Base-by-base conservation (phyloP, 2,329 filamentous ascomycete species). In the Ustulina deusta region DNA sequence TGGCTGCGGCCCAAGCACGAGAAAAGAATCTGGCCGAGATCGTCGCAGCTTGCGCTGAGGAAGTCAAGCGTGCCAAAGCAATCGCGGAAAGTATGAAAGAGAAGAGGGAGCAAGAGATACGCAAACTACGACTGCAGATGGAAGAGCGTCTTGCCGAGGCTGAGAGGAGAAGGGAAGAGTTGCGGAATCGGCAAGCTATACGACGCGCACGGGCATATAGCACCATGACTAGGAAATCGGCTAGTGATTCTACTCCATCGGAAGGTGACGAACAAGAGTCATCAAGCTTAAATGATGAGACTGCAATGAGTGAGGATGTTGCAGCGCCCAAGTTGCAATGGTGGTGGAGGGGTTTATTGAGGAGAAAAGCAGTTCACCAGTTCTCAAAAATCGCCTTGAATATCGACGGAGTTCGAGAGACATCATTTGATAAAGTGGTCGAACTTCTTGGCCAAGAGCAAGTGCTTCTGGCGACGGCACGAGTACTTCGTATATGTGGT, bases 1-100 rank as follows among this genome's bases (percentile, higher is more conserved):
- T 94, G 66, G 93, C 93, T 6, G 93, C 92, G 5, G 89, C 93
- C 69, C 87, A 93, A 71, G 91, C 92, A 0, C 87, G 93, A 65
- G 91, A 95, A 81, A 91, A 91, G 73, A 93, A 94, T 73, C 81
- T 96, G 20, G 92, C 91, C 9, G 92, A 94, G 78, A 94, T 95
- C 49, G 91, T 93, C 3, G 91, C 92, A 56, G 86, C 89, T 68
- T 95, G 93, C 76, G 93, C 93, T 22, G 92, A 94, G 78, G 93
- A 96, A 77, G 93, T 96, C 17, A 90, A 91, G 76, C 87, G 92
- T 71, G 92, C 92, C 60, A 95, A 95, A 83, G 90, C 91, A 58
- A 86, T 94, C n/a, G 92, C 92, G 15, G 92, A 93, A 78, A 90
- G 87, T 65, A 93, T 92, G 83, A 94, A 93, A 79, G 91, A 93